Evolutionary conservation across 306 rosid species (phyloP).

Genomic region (Inga oerstediana): DNA sequence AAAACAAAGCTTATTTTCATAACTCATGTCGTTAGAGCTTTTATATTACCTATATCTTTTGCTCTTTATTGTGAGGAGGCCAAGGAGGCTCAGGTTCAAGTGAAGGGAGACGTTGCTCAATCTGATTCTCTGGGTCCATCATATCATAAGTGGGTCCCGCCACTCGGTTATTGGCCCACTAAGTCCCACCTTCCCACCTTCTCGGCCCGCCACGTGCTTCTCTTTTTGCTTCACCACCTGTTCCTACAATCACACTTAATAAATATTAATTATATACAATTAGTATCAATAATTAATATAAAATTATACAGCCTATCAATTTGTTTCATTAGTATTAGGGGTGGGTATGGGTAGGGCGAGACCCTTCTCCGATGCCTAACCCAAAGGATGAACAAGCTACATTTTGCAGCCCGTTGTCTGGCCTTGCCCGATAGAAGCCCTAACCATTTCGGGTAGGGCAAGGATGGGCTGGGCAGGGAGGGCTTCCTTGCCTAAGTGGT

Average conservation of each 20-base stretch:
- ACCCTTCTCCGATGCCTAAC: too few relatives aligned
- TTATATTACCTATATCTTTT: too few relatives aligned
- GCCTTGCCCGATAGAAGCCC: too few relatives aligned
- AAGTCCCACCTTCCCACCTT: background rate
- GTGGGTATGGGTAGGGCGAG: too few relatives aligned
- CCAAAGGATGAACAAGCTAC: too few relatives aligned
- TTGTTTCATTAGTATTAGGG: background rate
- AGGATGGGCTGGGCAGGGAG: too few relatives aligned
- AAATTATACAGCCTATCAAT: background rate
- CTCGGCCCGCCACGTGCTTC: constrained; percentile 10
- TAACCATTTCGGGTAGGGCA: too few relatives aligned
- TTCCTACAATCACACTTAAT: background rate
- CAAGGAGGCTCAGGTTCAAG: background rate
- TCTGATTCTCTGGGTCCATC: constrained; percentile 32
- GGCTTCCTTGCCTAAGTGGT: too few relatives aligned
- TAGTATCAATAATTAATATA: too few relatives aligned
- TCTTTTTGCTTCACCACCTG: constrained; percentile 6
- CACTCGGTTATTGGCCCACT: constrained; percentile 41
- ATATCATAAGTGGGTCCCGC: constrained; percentile 40
- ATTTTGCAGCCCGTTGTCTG: too few relatives aligned
- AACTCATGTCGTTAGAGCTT: too few relatives aligned
- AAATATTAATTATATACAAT: background rate
- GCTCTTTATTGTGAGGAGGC: background rate
- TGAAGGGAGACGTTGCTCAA: constrained; percentile 21
- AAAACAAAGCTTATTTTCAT: background rate